A percentile compares a stretch with the other conserved stretches of the same genome.
Evolutionary conservation across 106 monocot genomes (phyloP).

Genomic region (Platanthera guangdongensis): DNA sequence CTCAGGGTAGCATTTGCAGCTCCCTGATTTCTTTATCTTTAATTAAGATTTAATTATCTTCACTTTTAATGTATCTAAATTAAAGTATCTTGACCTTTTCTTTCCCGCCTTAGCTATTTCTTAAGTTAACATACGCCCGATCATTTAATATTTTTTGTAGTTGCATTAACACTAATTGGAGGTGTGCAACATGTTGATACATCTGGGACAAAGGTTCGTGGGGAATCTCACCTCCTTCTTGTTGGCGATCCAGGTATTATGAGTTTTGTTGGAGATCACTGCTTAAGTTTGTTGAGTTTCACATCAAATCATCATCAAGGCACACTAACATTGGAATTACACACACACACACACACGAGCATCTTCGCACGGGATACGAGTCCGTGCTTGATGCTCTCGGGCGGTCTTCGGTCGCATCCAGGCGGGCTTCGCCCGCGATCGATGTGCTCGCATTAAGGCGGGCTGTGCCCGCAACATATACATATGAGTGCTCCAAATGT

Average conservation of each 20-base stretch:
- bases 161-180: constrained; percentile 91
- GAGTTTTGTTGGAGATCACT: not conserved
- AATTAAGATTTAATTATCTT: no score
- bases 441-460: no score
- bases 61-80: no score
- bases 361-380: no score
- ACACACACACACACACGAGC: not conserved
- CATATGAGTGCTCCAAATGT: no score
- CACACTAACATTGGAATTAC: not conserved
- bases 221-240: constrained; percentile 97
- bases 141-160: constrained; percentile 22
- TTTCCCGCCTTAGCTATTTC: not conserved
- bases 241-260: constrained; percentile 89
- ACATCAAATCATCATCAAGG: not conserved
- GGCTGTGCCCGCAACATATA: no score
- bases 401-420: no score
- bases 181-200: constrained; percentile 93
- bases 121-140: not conserved
- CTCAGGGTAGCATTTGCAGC: no score
- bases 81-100: no score
- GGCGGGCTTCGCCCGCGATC: no score
- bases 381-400: no score
- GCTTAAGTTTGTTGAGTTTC: not conserved
- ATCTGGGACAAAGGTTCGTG: constrained; percentile 94
- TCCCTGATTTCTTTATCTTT: no score